These are phyloP conservation scores for Hyparrhenia diplandra DNA, from an alignment of 176 grass and related monocot species.

Conservation along the genomic window DNA sequence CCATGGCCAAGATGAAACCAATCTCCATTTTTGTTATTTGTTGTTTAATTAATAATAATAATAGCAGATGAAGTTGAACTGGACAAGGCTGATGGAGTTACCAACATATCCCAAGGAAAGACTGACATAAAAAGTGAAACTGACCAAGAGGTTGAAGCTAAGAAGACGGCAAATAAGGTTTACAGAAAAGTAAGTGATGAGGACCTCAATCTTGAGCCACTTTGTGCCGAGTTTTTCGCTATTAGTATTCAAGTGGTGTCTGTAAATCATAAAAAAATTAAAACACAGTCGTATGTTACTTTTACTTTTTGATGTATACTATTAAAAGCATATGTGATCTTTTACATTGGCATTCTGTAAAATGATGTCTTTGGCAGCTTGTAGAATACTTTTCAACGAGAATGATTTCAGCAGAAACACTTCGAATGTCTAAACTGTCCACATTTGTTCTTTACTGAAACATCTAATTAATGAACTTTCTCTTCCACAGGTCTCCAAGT, in stretches of 20 bases:
- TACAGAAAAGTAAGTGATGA: slow-evolving; percentile 56
- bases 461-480: too few species aligned
- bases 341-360: slow-evolving; percentile 22
- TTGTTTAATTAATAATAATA: too few species aligned
- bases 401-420: slow-evolving; percentile 63
- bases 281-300: background rate
- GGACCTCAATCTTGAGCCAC: slow-evolving; percentile 62
- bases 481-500: too few species aligned
- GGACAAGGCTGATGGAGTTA: slow-evolving; percentile 41
- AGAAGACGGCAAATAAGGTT: slow-evolving; percentile 31
- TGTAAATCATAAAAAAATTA: background rate
- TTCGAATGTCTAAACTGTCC: too few species aligned
- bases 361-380: slow-evolving; percentile 58
- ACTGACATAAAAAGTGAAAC: slow-evolving; percentile 15
- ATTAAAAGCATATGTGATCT: slow-evolving; percentile 20
- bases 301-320: slow-evolving; percentile 3
- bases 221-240: slow-evolving; percentile 62
- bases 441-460: too few species aligned
- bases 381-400: slow-evolving; percentile 69
- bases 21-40: too few species aligned
- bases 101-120: slow-evolving; percentile 24
- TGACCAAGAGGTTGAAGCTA: slow-evolving; percentile 15
- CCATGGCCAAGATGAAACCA: too few species aligned
- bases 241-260: background rate
- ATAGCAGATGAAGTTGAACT: too few species aligned